Percentiles rank a stretch among this genome's conserved stretches.
These are phyloP conservation scores for Dimocarpus longan DNA, from an alignment of 345 rosid genomes.

Conservation along the genomic window DNA sequence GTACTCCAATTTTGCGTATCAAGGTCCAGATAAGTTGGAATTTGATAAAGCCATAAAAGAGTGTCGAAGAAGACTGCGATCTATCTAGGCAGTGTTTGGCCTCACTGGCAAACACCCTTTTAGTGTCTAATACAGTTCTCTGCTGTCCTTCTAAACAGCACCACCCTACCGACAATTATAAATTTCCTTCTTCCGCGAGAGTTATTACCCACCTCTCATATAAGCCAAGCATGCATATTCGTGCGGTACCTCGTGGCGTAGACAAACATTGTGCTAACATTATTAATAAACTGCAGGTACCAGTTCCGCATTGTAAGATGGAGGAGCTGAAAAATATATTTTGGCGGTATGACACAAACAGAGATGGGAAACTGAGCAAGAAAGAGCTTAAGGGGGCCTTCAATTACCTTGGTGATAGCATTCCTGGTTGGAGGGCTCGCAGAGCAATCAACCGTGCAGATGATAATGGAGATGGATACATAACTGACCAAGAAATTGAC, in stretches of 20 bases:
- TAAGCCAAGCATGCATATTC: no score
- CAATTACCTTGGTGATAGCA: not conserved
- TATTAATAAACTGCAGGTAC: not conserved
- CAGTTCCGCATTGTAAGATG: not conserved
- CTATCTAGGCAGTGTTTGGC: not conserved
- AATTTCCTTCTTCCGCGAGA: no score
- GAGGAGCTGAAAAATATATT: constrained; percentile 8
- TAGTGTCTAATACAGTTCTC: not conserved
- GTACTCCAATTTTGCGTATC: not conserved
- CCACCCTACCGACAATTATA: not conserved
- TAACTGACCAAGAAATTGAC: constrained; percentile 9
- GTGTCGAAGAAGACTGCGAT: not conserved
- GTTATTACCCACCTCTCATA: no score
- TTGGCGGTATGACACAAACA: constrained; percentile 12
- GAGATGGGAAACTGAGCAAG: constrained; percentile 20
- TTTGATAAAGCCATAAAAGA: not conserved
- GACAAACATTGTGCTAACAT: not conserved
- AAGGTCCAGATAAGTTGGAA: not conserved
- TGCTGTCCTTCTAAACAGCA: not conserved
- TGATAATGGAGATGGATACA: constrained; percentile 3
- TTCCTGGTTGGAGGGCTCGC: not conserved
- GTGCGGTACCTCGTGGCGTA: not conserved
- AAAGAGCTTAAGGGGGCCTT: constrained; percentile 18
- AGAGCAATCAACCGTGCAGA: constrained; percentile 14
- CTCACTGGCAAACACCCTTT: not conserved